These are phyloP conservation scores for Pholiota conissans DNA, from an alignment of 768 basidiomycete species.

Conservation along the genomic window DNA sequence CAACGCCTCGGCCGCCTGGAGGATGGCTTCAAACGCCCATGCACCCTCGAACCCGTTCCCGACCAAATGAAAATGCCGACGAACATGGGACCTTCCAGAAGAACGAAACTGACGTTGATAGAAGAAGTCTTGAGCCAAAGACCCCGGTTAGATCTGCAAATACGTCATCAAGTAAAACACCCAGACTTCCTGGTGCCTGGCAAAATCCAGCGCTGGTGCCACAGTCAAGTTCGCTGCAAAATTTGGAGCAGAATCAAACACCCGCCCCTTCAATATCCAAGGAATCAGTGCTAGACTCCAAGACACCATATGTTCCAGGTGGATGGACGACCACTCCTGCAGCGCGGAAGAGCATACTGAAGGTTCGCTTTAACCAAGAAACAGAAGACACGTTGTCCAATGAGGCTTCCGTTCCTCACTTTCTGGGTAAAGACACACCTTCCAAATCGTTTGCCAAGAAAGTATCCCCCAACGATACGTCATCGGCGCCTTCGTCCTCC, in stretches of 20 bases:
- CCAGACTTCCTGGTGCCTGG: constrained; percentile 38
- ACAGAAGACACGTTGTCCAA: constrained; percentile 9
- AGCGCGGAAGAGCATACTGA: constrained; percentile 56
- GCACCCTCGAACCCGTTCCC: background rate
- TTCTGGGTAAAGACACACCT: constrained; percentile 8
- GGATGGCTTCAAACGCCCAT: constrained; percentile 17
- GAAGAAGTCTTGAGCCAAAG: background rate
- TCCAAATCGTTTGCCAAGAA: constrained; percentile 11
- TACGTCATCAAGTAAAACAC: constrained; percentile 19
- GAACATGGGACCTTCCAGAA: background rate
- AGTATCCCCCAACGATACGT: background rate
- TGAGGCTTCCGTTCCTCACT: background rate
- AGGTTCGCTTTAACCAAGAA: constrained; percentile 70
- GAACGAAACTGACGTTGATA: background rate
- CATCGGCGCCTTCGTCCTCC: constrained; percentile 1
- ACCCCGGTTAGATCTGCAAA: background rate
- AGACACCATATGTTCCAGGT: constrained; percentile 71
- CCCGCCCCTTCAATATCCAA: constrained; percentile 53
- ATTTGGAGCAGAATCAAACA: constrained; percentile 34
- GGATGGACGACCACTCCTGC: constrained; percentile 65
- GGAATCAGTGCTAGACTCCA: constrained; percentile 42
- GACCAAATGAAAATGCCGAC: background rate
- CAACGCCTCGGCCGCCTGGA: constrained; percentile 19
- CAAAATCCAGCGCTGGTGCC: constrained; percentile 10
- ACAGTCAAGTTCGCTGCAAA: background rate